phyloP scores from a whole-genome alignment of 148 eudicot genomes.

The Nyssa sinensis region DNA sequence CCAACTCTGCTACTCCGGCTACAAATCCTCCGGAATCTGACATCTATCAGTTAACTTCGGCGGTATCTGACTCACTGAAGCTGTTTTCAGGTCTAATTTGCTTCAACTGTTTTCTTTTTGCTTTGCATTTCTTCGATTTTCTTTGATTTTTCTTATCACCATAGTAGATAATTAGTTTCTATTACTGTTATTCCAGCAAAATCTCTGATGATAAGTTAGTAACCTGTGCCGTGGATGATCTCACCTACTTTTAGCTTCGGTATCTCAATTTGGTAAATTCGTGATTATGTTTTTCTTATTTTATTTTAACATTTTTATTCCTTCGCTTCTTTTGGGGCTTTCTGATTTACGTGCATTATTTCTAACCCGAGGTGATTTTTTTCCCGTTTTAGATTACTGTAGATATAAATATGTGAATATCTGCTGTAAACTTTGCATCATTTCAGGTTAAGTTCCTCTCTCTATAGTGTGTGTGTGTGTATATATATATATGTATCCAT shows the following conservation, averaged over 20 bases:
- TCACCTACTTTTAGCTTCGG: not conserved
- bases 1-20: too few relatives aligned
- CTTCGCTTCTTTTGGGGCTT: not conserved
- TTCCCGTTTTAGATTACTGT: not conserved
- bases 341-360: not conserved
- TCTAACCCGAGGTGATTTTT: not conserved
- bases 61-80: too few relatives aligned
- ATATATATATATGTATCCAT: too few relatives aligned
- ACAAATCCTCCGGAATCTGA: too few relatives aligned
- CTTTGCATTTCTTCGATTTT: not conserved
- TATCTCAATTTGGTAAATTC: slow-evolving; percentile 11
- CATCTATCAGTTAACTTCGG: too few relatives aligned
- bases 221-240: not conserved
- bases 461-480: too few relatives aligned
- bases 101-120: not conserved
- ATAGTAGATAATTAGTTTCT: not conserved
- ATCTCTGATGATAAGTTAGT: not conserved
- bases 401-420: not conserved
- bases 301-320: too few relatives aligned
- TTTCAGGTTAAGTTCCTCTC: not conserved
- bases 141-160: too few relatives aligned
- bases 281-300: not conserved
- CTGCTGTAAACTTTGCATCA: not conserved
- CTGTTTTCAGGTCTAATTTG: too few relatives aligned
- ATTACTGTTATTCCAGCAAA: not conserved